A percentile compares a stretch with the other conserved stretches of the same genome.
phyloP scores from a whole-genome alignment of 108 stramenopile genomes.

The Skeletonema potamos region DNA sequence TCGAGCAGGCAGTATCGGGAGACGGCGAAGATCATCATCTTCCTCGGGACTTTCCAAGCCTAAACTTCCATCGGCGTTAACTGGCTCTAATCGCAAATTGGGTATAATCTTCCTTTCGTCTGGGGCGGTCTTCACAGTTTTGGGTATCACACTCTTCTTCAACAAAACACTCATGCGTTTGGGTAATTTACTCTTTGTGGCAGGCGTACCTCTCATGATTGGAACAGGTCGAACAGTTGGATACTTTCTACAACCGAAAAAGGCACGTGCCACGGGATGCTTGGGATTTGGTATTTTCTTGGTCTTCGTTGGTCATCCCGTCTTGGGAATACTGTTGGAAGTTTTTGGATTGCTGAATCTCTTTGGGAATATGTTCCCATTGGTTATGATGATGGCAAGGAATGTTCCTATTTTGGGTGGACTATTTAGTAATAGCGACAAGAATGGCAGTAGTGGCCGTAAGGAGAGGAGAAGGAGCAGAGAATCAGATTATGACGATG shows the following conservation, averaged over 20 bases:
- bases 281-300: conserved; percentile 78
- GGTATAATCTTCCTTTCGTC: conserved; percentile 72
- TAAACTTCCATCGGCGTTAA: conserved; percentile 22
- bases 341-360: conserved; percentile 92
- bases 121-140: conserved; percentile 69
- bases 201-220: conserved; percentile 84
- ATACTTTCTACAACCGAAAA: conserved; percentile 87
- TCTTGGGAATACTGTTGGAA: conserved; percentile 89
- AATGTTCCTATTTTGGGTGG: conserved; percentile 76
- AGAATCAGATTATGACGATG: conserved; percentile 22
- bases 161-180: conserved; percentile 93
- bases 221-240: conserved; percentile 86
- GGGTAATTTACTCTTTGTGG: conserved; percentile 86
- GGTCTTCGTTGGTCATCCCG: conserved; percentile 85
- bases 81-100: conserved; percentile 59
- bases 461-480: conserved; percentile 11
- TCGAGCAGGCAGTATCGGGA: background rate
- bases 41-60: conserved; percentile 7
- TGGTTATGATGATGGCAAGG: conserved; percentile 67
- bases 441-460: conserved; percentile 21
- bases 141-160: conserved; percentile 93
- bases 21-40: background rate
- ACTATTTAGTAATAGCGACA: conserved; percentile 48
- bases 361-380: conserved; percentile 93
- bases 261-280: conserved; percentile 84